Evolutionary conservation across 345 rosid species (phyloP).

Genomic region (Nephelium lappaceum): DNA sequence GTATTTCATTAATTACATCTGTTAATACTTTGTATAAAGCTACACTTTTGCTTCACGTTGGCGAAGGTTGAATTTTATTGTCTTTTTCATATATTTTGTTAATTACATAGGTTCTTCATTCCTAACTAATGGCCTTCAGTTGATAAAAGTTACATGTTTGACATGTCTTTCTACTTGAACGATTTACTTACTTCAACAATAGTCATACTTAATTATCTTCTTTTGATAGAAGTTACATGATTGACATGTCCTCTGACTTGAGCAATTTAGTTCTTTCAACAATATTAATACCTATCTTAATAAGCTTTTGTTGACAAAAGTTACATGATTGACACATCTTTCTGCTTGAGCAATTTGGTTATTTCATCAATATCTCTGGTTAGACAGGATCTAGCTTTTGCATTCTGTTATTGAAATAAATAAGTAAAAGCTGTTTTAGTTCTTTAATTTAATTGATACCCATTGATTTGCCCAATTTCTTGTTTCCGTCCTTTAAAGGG

Average conservation of each 20-base stretch:
- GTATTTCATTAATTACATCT: not conserved
- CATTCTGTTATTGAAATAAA: not conserved
- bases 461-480: not conserved
- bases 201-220: no score
- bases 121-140: not conserved
- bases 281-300: not conserved
- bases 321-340: not conserved
- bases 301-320: not conserved
- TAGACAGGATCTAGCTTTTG: not conserved
- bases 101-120: not conserved
- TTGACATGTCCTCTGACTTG: not conserved
- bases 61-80: not conserved
- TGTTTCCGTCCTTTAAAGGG: constrained; percentile 46
- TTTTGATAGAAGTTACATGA: not conserved
- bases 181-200: not conserved
- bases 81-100: not conserved
- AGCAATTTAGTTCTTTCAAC: not conserved
- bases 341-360: not conserved
- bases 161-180: not conserved
- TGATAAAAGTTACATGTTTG: constrained; percentile 5
- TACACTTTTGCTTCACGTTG: not conserved
- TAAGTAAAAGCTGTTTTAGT: not conserved
- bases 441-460: not conserved
- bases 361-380: not conserved
- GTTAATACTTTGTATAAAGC: not conserved